phyloP scores from a whole-genome alignment of 208 protist species.

The Leishmania aethiopica region DNA sequence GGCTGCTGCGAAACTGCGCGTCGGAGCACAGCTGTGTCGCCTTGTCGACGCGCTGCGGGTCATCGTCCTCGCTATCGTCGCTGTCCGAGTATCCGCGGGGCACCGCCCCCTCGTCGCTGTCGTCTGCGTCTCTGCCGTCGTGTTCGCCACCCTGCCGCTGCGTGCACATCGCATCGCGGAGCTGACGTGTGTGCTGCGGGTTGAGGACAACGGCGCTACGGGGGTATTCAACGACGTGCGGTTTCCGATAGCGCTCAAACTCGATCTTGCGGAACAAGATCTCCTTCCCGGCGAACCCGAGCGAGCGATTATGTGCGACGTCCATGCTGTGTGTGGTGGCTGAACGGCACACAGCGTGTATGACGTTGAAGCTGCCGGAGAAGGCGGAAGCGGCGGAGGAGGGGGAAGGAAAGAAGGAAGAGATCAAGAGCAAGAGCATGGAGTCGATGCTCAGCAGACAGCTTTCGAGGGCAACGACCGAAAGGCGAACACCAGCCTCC shows the following conservation, averaged over 20 bases:
- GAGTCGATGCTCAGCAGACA: not conserved
- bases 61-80: conserved; percentile 66
- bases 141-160: not conserved
- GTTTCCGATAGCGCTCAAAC: conserved; percentile 88
- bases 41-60: conserved; percentile 60
- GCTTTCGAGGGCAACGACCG: not conserved
- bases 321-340: conserved; percentile 38
- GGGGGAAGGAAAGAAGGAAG: no score
- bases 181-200: conserved; percentile 72
- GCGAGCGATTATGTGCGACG: conserved; percentile 44
- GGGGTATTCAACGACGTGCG: conserved; percentile 82
- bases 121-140: conserved; percentile 15
- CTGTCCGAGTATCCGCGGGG: not conserved
- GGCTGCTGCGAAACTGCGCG: conserved; percentile 42
- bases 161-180: conserved; percentile 15
- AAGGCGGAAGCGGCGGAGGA: not conserved
- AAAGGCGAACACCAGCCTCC: not conserved
- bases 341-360: not conserved
- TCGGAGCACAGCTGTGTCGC: conserved; percentile 60
- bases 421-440: not conserved
- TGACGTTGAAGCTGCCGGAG: conserved; percentile 7
- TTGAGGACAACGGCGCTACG: conserved; percentile 89
- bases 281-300: conserved; percentile 60
- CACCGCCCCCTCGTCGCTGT: conserved; percentile 8
- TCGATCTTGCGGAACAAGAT: conserved; percentile 76